Base-by-base conservation (phyloP, 805 yeast species). In the Kockiozyma suomiensis region DNA sequence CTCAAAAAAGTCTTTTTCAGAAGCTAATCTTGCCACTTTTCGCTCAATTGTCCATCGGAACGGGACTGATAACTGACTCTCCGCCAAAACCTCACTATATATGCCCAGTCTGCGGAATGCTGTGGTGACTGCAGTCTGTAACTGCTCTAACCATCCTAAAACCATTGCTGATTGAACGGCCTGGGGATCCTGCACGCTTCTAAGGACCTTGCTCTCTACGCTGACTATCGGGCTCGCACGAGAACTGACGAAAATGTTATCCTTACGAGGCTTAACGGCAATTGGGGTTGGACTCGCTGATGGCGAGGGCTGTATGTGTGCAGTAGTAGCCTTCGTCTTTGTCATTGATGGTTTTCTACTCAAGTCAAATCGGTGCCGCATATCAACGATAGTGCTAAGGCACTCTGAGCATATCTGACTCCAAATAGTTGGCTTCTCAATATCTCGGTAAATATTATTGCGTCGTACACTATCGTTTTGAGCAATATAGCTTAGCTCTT, bases 31-130 rank as follows among this genome's bases (percentile, higher is more conserved):
- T 4, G 60, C 62, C 23, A 71, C 58, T 25, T 58, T 52, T 25
- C 76, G 71, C 28, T 68, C 61, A n/a, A 70, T 56, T 1, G 79
- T 74, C 30, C 62, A 63, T 21, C 75, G 62, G 58, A 78, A 75
- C 1, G 73, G 72, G 15, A 51, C 51, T 1, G 79, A 80, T 7
- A 66, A 10, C 1, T 62, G 58, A 13, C 69, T 62, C 13, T 54
- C 58, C 7, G 71, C 62, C 21, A 75, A 48, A 33, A 40, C 17
- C 17, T 23, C 35, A 21, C 58, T 37, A 26, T 50, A 46, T 32
- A 38, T 21, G 42, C 58, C 33, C 12, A 42, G 10, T 4, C 19
- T 26, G 10, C 23, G 32, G 8, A 30, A 25, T 10, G 46, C 42
- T 8, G 23, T 25, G 4, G 23, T 53, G 32, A 47, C 51, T 17